Percentiles rank a stretch among this genome's conserved stretches.
phyloP scores from a whole-genome alignment of 129 eudicot genomes.

The Artemisia argyi region DNA sequence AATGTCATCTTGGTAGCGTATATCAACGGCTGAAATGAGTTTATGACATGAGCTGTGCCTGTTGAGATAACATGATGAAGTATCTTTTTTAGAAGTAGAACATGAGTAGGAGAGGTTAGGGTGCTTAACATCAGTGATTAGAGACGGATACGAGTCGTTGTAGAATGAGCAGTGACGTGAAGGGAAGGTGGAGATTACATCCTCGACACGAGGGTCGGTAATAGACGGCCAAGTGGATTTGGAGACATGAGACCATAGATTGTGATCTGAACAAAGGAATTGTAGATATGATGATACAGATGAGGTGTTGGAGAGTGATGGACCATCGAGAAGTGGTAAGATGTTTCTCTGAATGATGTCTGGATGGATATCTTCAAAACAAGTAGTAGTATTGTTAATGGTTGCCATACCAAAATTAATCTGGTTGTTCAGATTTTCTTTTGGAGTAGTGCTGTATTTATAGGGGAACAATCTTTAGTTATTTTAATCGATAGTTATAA shows the following conservation, averaged over 20 bases:
- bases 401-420: not conserved
- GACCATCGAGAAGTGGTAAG: conserved; percentile 56
- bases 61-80: not conserved
- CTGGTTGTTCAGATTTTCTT: not conserved
- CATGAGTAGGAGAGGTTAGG: not conserved
- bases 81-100: too few species aligned
- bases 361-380: conserved; percentile 43
- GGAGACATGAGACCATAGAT: conserved; percentile 44
- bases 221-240: conserved; percentile 60
- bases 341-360: conserved; percentile 50
- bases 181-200: conserved; percentile 48
- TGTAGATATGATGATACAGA: conserved; percentile 36
- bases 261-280: conserved; percentile 34
- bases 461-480: not conserved
- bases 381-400: not conserved
- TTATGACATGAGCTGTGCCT: not conserved
- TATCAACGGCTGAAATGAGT: conserved; percentile 43
- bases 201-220: conserved; percentile 28
- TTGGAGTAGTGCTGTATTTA: not conserved
- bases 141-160: conserved; percentile 41
- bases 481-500: too few species aligned
- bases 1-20: conserved; percentile 24
- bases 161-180: conserved; percentile 55
- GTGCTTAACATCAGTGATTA: conserved; percentile 8
- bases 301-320: conserved; percentile 43